A percentile compares a stretch with the other conserved stretches of the same genome.
These are phyloP conservation scores for Diaporthe australafricana DNA, from an alignment of 2,329 filamentous ascomycete genomes.

Conservation along the genomic window DNA sequence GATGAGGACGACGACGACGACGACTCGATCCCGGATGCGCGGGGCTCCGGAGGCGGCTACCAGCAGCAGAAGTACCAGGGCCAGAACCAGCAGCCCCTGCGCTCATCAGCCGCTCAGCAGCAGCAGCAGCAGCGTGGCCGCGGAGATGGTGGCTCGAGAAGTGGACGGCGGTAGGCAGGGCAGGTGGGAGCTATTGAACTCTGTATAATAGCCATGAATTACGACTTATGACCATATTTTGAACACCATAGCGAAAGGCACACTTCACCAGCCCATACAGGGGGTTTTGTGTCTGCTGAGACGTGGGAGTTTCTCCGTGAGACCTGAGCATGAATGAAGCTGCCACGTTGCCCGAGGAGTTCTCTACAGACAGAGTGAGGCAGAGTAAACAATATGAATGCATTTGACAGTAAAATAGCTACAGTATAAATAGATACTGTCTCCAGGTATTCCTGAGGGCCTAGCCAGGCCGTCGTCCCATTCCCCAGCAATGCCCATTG, in stretches of 20 bases:
- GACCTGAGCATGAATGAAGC: too few species aligned
- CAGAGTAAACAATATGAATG: slow-evolving; percentile 1
- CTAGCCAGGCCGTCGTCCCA: not conserved
- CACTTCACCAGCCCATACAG: not conserved
- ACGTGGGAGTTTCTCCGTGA: too few species aligned
- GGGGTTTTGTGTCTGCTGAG: too few species aligned
- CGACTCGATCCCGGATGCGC: slow-evolving; percentile 23
- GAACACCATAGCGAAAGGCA: not conserved
- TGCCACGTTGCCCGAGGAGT: not conserved
- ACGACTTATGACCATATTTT: slow-evolving; percentile 7
- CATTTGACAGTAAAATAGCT: slow-evolving; percentile 18
- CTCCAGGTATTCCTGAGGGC: not conserved
- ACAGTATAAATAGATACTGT: slow-evolving; percentile 9
- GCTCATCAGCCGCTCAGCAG: not conserved
- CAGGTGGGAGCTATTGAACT: not conserved
- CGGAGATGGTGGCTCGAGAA: not conserved
- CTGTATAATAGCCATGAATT: slow-evolving; percentile 4
- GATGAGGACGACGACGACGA: slow-evolving; percentile 38
- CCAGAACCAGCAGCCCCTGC: slow-evolving; percentile 30
- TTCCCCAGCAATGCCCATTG: slow-evolving; percentile 22
- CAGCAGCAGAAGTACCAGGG: slow-evolving; percentile 35
- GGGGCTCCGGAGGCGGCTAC: slow-evolving; percentile 9
- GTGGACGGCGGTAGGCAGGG: not conserved
- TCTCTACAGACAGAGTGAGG: not conserved
- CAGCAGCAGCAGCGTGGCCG: slow-evolving; percentile 27